Percentiles rank a stretch among this genome's conserved stretches.
phyloP scores from a whole-genome alignment of 192 early-diverging fungal species.

The Thamnidium elegans region DNA sequence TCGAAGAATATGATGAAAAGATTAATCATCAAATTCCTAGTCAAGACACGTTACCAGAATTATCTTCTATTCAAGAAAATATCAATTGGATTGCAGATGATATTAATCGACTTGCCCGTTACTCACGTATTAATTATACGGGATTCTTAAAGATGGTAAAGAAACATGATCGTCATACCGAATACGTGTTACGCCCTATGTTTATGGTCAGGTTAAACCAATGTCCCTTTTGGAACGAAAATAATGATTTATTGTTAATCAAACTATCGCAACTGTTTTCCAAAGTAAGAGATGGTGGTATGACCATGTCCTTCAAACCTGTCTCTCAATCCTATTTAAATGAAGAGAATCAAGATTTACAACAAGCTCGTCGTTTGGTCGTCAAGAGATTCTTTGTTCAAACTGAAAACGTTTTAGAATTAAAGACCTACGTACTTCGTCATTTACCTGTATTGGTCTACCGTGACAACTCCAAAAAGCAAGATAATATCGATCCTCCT shows the following conservation, averaged over 20 bases:
- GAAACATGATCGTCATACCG: slow-evolving; percentile 95
- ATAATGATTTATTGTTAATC: slow-evolving; percentile 83
- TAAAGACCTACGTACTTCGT: slow-evolving; percentile 88
- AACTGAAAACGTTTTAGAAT: slow-evolving; percentile 89
- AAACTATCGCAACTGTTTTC: slow-evolving; percentile 80
- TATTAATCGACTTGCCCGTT: slow-evolving; percentile 75
- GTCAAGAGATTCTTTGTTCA: slow-evolving; percentile 85
- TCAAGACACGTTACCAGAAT: slow-evolving; percentile 50
- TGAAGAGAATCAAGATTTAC: background rate
- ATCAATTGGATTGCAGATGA: slow-evolving; percentile 77
- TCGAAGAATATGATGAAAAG: slow-evolving; percentile 59
- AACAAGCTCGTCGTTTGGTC: slow-evolving; percentile 5
- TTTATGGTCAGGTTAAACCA: slow-evolving; percentile 79
- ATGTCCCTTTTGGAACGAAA: slow-evolving; percentile 80
- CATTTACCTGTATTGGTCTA: slow-evolving; percentile 90
- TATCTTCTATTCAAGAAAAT: slow-evolving; percentile 49
- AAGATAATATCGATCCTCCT: slow-evolving; percentile 72
- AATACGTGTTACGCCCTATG: slow-evolving; percentile 71
- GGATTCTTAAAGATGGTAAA: slow-evolving; percentile 93
- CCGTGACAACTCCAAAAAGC: slow-evolving; percentile 61
- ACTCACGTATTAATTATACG: slow-evolving; percentile 77
- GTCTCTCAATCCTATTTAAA: background rate
- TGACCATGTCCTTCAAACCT: slow-evolving; percentile 37
- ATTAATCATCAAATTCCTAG: slow-evolving; percentile 44
- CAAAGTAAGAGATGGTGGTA: slow-evolving; percentile 54